A percentile compares a stretch with the other conserved stretches of the same genome.
Evolutionary conservation across 1,284 basidiomycete genomes (phyloP).

Genomic region (Rhodotorula sp.): DNA sequence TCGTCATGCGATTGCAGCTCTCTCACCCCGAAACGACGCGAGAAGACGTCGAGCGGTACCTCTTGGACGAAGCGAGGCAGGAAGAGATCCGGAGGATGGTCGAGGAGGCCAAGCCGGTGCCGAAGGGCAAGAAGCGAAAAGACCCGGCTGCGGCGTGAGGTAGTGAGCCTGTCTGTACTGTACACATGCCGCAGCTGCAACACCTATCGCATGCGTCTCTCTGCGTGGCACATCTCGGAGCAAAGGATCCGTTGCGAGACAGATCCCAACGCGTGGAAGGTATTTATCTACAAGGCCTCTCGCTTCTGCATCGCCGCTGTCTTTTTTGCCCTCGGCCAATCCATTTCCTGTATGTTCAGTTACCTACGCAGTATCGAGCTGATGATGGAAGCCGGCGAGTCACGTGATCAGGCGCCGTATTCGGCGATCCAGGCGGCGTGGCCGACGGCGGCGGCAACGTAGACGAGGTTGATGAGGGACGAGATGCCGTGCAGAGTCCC

Average conservation of each 20-base stretch:
- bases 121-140: constrained; percentile 16
- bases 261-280: too few relatives aligned
- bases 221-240: too few relatives aligned
- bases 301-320: too few relatives aligned
- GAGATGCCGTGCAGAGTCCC: constrained; percentile 38
- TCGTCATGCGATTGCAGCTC: constrained; percentile 77
- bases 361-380: background rate
- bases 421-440: constrained; percentile 17
- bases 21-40: constrained; percentile 65
- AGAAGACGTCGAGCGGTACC: constrained; percentile 68
- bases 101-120: constrained; percentile 5
- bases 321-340: too few relatives aligned
- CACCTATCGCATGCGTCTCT: too few relatives aligned
- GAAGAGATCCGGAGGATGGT: constrained; percentile 3
- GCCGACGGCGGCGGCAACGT: constrained; percentile 19
- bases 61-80: constrained; percentile 48
- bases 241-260: too few relatives aligned
- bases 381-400: background rate
- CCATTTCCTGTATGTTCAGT: background rate
- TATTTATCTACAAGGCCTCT: too few relatives aligned
- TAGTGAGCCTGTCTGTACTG: background rate
- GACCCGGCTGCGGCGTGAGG: background rate
- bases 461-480: constrained; percentile 38
- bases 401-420: background rate
- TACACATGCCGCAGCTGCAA: too few relatives aligned